Percentiles rank a stretch among this genome's conserved stretches.
phyloP scores from a whole-genome alignment of 108 stramenopile genomes.

The Parmales sp. region DNA sequence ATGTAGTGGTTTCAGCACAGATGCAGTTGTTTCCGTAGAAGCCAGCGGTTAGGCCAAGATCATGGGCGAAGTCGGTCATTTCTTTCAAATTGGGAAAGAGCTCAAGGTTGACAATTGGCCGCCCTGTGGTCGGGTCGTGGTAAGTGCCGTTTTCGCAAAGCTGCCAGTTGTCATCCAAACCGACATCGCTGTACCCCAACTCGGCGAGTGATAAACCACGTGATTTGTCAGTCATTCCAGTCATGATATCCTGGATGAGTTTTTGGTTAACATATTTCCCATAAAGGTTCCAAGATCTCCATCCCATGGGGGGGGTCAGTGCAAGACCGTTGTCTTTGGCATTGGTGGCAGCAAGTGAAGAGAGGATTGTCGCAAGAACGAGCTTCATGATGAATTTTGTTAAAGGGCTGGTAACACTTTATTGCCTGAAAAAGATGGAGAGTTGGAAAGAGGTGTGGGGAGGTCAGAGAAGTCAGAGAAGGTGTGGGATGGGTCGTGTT shows the following conservation, averaged over 20 bases:
- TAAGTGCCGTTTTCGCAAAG: constrained; percentile 16
- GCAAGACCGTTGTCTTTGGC: constrained; percentile 31
- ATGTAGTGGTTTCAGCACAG: constrained; percentile 16
- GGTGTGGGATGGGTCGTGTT: no score
- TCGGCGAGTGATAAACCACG: constrained; percentile 21
- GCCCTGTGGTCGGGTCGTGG: constrained; percentile 25
- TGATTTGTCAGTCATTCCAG: constrained; percentile 23
- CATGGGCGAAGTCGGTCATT: constrained; percentile 32
- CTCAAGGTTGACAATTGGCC: constrained; percentile 26
- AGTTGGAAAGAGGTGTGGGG: no score
- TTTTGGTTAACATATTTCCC: constrained; percentile 18
- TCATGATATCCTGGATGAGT: constrained; percentile 21
- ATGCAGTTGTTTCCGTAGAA: constrained; percentile 47
- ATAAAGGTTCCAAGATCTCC: constrained; percentile 28
- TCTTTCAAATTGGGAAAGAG: constrained; percentile 25
- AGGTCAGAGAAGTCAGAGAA: no score
- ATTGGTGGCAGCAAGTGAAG: no score
- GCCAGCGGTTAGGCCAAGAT: constrained; percentile 34
- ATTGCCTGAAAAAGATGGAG: no score
- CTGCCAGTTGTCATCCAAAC: constrained; percentile 42
- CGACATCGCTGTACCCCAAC: constrained; percentile 39
- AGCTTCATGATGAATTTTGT: no score
- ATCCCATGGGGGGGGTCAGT: constrained; percentile 27
- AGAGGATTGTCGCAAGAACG: no score
- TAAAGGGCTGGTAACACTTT: no score